A percentile compares a stretch with the other conserved stretches of the same genome.
These are phyloP conservation scores for Syncephalis fuscata DNA, from an alignment of 371 early-diverging fungal species.

Conservation along the genomic window DNA sequence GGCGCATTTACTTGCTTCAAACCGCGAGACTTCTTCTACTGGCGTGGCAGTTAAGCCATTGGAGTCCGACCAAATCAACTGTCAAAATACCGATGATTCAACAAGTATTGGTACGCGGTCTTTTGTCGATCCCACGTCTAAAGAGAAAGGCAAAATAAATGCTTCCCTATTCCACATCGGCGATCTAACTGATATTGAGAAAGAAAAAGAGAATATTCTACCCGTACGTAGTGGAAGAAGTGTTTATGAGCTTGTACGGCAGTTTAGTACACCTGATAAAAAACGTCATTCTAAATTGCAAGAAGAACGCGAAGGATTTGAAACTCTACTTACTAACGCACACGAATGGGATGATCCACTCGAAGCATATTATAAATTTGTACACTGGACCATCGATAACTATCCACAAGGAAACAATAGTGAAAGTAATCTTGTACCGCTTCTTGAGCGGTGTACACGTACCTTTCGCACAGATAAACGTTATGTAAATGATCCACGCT, in stretches of 20 bases:
- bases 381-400: conserved; percentile 50
- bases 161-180: too few relatives aligned
- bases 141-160: too few relatives aligned
- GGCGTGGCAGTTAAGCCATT: too few relatives aligned
- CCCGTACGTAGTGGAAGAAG: conserved; percentile 50
- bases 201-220: conserved; percentile 68
- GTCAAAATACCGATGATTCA: too few relatives aligned
- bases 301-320: conserved; percentile 19
- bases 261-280: conserved; percentile 13
- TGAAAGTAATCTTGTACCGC: conserved; percentile 24
- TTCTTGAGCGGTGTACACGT: conserved; percentile 39
- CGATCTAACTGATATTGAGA: conserved; percentile 21
- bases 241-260: conserved; percentile 23
- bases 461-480: conserved; percentile 34
- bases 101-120: too few relatives aligned
- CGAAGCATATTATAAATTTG: conserved; percentile 46
- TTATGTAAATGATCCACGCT: conserved; percentile 64
- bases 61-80: too few relatives aligned
- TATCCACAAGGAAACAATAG: conserved; percentile 45
- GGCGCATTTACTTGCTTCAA: too few relatives aligned
- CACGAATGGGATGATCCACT: conserved; percentile 58
- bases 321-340: conserved; percentile 21
- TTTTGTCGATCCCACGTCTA: too few relatives aligned
- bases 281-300: conserved; percentile 19
- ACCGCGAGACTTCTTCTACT: too few relatives aligned